Percentiles rank a stretch among this genome's conserved stretches.
Evolutionary conservation across 768 basidiomycete species (phyloP).

Genomic region (Suillus paluster): DNA sequence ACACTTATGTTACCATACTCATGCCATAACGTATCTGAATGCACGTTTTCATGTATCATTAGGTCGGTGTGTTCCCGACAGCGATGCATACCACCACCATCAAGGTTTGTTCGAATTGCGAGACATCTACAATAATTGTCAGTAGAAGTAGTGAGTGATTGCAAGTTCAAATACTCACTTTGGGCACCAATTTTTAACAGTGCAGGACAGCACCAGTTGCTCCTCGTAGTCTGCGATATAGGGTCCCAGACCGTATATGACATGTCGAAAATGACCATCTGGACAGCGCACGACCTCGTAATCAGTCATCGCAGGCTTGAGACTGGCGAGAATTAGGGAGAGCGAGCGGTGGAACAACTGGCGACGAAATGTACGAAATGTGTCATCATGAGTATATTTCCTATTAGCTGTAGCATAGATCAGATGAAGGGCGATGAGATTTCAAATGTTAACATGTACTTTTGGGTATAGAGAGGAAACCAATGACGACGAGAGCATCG

Average conservation of each 20-base stretch:
- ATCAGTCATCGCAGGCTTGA: conserved; percentile 32
- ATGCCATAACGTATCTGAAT: conserved; percentile 31
- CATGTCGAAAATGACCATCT: conserved; percentile 35
- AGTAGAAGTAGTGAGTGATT: conserved; percentile 9
- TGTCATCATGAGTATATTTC: conserved; percentile 17
- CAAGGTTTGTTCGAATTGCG: conserved; percentile 13
- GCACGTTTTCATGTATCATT: conserved; percentile 20
- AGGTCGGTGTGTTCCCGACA: conserved; percentile 24
- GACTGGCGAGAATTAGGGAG: conserved; percentile 24
- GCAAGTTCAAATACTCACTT: conserved; percentile 25
- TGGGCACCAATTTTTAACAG: conserved; percentile 42
- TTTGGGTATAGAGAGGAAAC: conserved; percentile 33
- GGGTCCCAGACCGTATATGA: conserved; percentile 39
- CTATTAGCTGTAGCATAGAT: conserved; percentile 16
- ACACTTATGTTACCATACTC: conserved; percentile 37
- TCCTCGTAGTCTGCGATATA: conserved; percentile 48
- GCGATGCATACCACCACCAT: conserved; percentile 5
- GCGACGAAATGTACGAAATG: conserved; percentile 34
- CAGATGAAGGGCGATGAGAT: background rate
- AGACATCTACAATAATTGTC: conserved; percentile 8
- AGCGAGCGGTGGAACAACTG: conserved; percentile 38
- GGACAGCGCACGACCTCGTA: conserved; percentile 26
- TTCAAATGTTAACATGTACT: conserved; percentile 13
- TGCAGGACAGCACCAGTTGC: conserved; percentile 35
- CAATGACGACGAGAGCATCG: conserved; percentile 18